Conservation (phyloP, 2,329 filamentous ascomycete species). For the Exophiala calicioides region DNA sequence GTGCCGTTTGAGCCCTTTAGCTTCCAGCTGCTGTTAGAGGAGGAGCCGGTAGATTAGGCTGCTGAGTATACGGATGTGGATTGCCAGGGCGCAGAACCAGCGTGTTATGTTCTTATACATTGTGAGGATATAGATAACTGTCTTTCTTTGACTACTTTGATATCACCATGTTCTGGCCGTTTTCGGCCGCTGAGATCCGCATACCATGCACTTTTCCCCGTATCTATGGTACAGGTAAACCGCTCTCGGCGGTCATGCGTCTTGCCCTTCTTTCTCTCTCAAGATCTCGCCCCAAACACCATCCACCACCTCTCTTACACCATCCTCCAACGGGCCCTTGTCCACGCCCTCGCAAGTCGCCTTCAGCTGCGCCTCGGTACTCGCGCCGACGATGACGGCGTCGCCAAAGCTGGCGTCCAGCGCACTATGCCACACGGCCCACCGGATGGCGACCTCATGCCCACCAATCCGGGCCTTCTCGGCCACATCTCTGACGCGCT, state of each 20-base stretch:
- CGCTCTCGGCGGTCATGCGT: no score
- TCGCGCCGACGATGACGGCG: conserved; percentile 60
- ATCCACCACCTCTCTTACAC: conserved; percentile 72
- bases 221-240: no score
- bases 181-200: no score
- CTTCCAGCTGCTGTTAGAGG: conserved; percentile 80
- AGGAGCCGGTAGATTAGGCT: conserved; percentile 62
- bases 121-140: no score
- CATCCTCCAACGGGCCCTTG: conserved; percentile 70
- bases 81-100: no score
- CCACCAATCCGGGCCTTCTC: conserved; percentile 45
- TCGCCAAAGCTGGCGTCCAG: conserved; percentile 42
- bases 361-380: conserved; percentile 56
- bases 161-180: no score
- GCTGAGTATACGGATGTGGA: no score
- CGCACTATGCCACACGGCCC: conserved; percentile 48
- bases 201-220: no score
- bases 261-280: no score
- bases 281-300: conserved; percentile 60
- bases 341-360: conserved; percentile 58
- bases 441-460: conserved; percentile 49
- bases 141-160: no score
- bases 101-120: no score
- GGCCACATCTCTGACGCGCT: conserved; percentile 39
- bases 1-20: conserved; percentile 87